Percentiles rank a stretch among this genome's conserved stretches.
phyloP scores from a whole-genome alignment of 2,329 filamentous ascomycete genomes.

The Trichoderma endophyticum region DNA sequence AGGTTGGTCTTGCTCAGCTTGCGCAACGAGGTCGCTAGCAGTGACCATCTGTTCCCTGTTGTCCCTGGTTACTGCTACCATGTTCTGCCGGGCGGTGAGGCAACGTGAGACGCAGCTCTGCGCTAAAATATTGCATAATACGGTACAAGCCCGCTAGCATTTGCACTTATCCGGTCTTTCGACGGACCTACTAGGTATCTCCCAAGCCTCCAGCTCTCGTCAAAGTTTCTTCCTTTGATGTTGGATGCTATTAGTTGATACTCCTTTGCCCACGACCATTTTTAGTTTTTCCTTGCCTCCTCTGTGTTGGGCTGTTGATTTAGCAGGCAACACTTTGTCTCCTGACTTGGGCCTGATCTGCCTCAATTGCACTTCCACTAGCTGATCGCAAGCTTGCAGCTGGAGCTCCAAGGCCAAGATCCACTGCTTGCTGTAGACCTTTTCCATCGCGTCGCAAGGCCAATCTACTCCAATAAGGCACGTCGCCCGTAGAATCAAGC shows the following conservation, averaged over 20 bases:
- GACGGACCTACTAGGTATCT: constrained; percentile 17
- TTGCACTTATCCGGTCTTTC: constrained; percentile 27
- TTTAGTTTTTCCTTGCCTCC: not conserved
- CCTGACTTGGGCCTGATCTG: not conserved
- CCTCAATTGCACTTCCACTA: not conserved
- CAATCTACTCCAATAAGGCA: constrained; percentile 20
- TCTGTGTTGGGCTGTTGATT: not conserved
- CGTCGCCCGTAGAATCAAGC: constrained; percentile 22
- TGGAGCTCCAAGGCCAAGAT: constrained; percentile 7
- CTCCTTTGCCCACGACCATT: not conserved
- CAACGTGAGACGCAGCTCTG: not conserved
- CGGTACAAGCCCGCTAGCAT: constrained; percentile 18
- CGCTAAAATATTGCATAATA: constrained; percentile 24
- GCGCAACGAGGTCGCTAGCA: constrained; percentile 9
- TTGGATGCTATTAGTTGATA: not conserved
- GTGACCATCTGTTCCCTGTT: constrained; percentile 20
- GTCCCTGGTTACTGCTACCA: constrained; percentile 23
- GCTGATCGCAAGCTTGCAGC: constrained; percentile 1
- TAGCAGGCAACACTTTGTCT: not conserved
- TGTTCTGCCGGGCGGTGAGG: constrained; percentile 39
- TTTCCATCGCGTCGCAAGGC: constrained; percentile 29
- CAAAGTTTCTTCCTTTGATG: constrained; percentile 21
- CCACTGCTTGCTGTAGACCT: constrained; percentile 31
- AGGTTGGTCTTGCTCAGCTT: not conserved
- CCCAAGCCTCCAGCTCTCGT: constrained; percentile 20